phyloP scores from a whole-genome alignment of 2,329 filamentous ascomycete genomes.

The Chalara sp. region DNA sequence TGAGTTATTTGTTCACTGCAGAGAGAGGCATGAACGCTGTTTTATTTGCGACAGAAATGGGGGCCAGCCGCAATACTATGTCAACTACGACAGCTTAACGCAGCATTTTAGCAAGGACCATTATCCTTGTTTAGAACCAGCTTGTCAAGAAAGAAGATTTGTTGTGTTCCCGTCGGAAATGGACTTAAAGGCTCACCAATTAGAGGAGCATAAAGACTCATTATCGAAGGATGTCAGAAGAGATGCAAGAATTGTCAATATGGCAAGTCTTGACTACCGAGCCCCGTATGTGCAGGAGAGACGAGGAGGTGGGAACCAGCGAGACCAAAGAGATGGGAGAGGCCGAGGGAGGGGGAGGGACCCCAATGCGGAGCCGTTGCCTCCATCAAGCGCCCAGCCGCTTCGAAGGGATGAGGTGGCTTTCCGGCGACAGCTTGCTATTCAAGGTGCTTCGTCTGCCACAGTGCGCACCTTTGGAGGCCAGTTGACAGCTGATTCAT shows the following conservation, averaged over 20 bases:
- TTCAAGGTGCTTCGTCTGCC: conserved; percentile 79
- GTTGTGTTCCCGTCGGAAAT: conserved; percentile 93
- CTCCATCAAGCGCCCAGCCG: conserved; percentile 70
- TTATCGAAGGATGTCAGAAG: conserved; percentile 77
- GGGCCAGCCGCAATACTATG: conserved; percentile 76
- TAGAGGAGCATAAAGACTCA: conserved; percentile 73
- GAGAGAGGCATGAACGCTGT: conserved; percentile 89
- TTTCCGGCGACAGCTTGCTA: conserved; percentile 85
- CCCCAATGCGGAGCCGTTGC: conserved; percentile 76
- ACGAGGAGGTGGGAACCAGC: conserved; percentile 36
- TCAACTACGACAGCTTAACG: conserved; percentile 81
- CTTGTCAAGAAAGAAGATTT: conserved; percentile 95
- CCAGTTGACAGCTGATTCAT: conserved; percentile 51
- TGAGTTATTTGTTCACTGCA: conserved; percentile 88
- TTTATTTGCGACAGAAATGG: conserved; percentile 74
- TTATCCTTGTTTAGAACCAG: conserved; percentile 74
- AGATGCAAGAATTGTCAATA: conserved; percentile 79
- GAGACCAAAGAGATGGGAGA: conserved; percentile 33
- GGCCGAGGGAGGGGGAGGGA: conserved; percentile 65
- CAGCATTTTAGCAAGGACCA: conserved; percentile 84
- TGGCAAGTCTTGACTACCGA: conserved; percentile 78
- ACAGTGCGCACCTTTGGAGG: conserved; percentile 79
- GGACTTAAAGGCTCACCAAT: conserved; percentile 88
- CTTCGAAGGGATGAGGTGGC: conserved; percentile 82
- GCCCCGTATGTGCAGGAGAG: conserved; percentile 59